Evolutionary conservation across 2,329 filamentous ascomycete genomes (phyloP), one percentile per base, ranked within the genome.

Genomic region (Mycosphaerella sp.): DNA sequence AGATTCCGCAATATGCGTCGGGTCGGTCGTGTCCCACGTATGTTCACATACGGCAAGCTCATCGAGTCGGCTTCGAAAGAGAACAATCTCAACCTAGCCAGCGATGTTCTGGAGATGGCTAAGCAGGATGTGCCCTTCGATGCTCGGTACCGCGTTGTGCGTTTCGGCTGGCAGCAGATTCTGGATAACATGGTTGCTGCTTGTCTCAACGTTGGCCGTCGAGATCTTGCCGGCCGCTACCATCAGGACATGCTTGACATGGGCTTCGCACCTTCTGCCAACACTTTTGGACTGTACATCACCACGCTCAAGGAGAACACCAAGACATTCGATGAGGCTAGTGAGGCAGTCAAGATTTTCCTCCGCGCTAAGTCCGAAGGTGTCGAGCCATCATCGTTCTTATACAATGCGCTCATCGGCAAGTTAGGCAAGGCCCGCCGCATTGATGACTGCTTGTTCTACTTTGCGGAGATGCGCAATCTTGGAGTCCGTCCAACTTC

Each of bases 211-310:
- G 78, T 88, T 41, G 88, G 89, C 56, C 85, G 91, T 66, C 87
- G 91, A 50, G 79, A 80, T 52, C 75, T 88, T 54, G 93, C 93
- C 54, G 84, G 86, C 68, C 84, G 89, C 62, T 96, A 86, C 70
- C 93, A 97, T 67, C 85, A 93, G 69, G 89, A 98, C 69, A 78
- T 98, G 60, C 77, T 95, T 43, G 84, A 89, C 54, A 93, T 97
- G 76, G 91, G 91, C 42, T 84, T 87, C 54, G 85, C 90, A 8
- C 93, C 93, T 13, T 95, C 91, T 2, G 93, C 93, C 39, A 98
- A 98, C 75, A 98, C 93, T 0, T 98, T 94, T 62, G 93, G 93
- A 53, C 80, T 98, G 14, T 98, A 97, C 78, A 98, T 98, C 72
- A 97, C 94, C n/a, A 97, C 91, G 1, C 77, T 98, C 55, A 96